Evolutionary conservation across 805 yeast genomes (phyloP).

Genomic region (baker's yeast (Saccharomyces cerevisiae)): DNA sequence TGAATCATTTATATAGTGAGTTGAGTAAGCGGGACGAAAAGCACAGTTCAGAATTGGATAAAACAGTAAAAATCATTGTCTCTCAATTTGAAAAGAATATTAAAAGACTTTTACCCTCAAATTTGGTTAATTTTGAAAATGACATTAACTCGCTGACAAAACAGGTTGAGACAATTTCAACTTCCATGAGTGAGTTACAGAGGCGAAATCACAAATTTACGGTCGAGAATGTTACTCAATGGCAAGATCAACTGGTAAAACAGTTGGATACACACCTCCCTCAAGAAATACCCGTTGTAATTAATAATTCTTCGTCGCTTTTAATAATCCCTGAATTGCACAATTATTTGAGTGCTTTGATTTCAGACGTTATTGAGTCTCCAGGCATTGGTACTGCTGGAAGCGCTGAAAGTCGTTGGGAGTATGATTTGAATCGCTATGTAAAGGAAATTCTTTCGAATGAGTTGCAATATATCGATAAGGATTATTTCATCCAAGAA

Average conservation of each 20-base stretch:
- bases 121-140: conserved; percentile 17
- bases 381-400: neutral
- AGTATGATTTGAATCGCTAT: conserved; percentile 24
- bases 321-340: conserved; percentile 28
- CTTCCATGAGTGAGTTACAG: conserved; percentile 7
- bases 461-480: conserved; percentile 27
- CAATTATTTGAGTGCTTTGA: conserved; percentile 14
- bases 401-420: conserved; percentile 2
- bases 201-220: conserved; percentile 5
- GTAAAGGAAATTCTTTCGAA: conserved; percentile 27
- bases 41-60: conserved; percentile 22
- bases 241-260: conserved; percentile 14
- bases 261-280: conserved; percentile 22
- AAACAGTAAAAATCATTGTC: conserved; percentile 23
- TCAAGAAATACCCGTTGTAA: conserved; percentile 25
- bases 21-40: conserved; percentile 18
- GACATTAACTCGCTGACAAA: conserved; percentile 18
- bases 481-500: conserved; percentile 20
- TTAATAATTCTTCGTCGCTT: conserved; percentile 18
- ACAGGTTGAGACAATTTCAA: conserved; percentile 14
- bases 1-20: conserved; percentile 25
- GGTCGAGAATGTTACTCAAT: conserved; percentile 19
- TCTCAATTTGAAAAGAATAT: conserved; percentile 28
- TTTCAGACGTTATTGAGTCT: conserved; percentile 9
- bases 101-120: conserved; percentile 23